These are phyloP conservation scores for Eucalyptus urophylla DNA, from an alignment of 345 rosid species.

Conservation along the genomic window DNA sequence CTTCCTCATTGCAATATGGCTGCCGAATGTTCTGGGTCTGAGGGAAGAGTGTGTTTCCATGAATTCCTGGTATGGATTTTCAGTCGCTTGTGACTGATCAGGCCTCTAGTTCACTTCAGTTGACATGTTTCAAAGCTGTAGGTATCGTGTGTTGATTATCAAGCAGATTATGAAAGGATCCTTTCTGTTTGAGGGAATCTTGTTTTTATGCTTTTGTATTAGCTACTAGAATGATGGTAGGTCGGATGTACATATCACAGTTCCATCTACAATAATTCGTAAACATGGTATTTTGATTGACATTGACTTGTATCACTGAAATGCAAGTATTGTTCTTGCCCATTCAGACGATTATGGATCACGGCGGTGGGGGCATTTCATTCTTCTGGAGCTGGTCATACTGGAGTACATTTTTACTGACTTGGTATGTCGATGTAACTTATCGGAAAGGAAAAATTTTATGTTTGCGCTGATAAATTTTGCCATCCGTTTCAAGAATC, in stretches of 20 bases:
- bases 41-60: background rate
- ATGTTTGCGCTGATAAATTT: background rate
- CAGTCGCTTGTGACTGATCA: background rate
- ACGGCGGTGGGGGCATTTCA: constrained; percentile 11
- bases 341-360: background rate
- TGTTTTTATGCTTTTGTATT: background rate
- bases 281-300: background rate
- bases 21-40: background rate
- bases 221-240: background rate
- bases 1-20: background rate
- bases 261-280: background rate
- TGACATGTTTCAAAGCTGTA: background rate
- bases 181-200: background rate
- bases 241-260: background rate
- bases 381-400: constrained; percentile 98
- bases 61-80: background rate
- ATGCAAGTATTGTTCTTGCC: background rate
- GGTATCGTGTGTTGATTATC: background rate
- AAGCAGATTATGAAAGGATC: background rate
- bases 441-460: background rate
- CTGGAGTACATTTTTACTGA: constrained; percentile 97
- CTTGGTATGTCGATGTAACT: constrained; percentile 44
- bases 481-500: background rate
- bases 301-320: background rate
- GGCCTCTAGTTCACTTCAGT: background rate